Evolutionary conservation across 495 filamentous ascomycete genomes (phyloP).

Genomic region (Chaetomium fimeti): DNA sequence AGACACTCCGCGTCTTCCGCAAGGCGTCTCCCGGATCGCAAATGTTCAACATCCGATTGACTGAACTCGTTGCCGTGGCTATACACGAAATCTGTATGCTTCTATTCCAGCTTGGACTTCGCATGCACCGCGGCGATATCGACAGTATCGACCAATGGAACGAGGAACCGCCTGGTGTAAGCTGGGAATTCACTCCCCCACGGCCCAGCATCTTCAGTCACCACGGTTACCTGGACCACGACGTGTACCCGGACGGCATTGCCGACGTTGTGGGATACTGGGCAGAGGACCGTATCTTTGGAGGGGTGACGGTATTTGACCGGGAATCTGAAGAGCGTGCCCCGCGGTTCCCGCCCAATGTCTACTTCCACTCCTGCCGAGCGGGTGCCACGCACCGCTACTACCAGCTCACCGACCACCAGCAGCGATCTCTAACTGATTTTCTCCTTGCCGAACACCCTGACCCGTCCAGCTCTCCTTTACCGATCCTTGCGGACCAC

Average conservation of each 20-base stretch:
- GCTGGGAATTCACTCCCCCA: neutral
- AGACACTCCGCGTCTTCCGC: slow-evolving; percentile 23
- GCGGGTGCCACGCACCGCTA: slow-evolving; percentile 14
- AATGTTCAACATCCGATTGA: slow-evolving; percentile 26
- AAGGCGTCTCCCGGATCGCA: slow-evolving; percentile 21
- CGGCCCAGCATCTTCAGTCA: slow-evolving; percentile 32
- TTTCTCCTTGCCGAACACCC: slow-evolving; percentile 21
- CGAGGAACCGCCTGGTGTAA: neutral
- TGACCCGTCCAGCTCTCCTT: slow-evolving; percentile 12
- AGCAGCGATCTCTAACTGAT: slow-evolving; percentile 27
- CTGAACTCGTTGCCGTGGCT: slow-evolving; percentile 34
- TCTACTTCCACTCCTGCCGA: slow-evolving; percentile 29
- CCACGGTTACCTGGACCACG: slow-evolving; percentile 22
- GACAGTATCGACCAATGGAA: slow-evolving; percentile 20
- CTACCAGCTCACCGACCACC: slow-evolving; percentile 27
- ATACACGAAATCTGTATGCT: slow-evolving; percentile 32
- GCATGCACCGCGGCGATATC: slow-evolving; percentile 19
- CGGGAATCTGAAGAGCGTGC: slow-evolving; percentile 11
- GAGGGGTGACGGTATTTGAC: slow-evolving; percentile 38
- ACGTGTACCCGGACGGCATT: slow-evolving; percentile 35
- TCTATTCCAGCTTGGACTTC: slow-evolving; percentile 26
- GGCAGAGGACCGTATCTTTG: slow-evolving; percentile 36
- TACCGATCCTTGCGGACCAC: slow-evolving; percentile 23
- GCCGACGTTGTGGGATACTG: slow-evolving; percentile 40
- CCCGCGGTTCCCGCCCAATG: slow-evolving; percentile 19